A percentile compares a stretch with the other conserved stretches of the same genome.
Evolutionary conservation across 139 green algal genomes (phyloP).

Genomic region (Closterium sp.): DNA sequence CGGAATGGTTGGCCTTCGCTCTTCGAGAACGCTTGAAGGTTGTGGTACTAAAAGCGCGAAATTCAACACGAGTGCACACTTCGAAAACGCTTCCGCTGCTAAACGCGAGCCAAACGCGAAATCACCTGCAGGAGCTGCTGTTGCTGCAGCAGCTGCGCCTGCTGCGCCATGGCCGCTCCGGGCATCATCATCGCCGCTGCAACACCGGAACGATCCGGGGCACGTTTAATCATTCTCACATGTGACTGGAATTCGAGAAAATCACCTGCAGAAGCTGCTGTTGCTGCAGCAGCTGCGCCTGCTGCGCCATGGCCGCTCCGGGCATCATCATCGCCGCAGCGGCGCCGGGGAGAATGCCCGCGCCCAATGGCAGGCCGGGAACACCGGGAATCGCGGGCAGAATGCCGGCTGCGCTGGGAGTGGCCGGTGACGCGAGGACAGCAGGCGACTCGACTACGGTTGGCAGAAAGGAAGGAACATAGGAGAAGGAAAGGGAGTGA

Average conservation of each 20-base stretch:
- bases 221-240: no score
- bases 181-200: no score
- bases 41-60: no score
- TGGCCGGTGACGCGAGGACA: background rate
- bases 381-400: background rate
- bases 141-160: slow-evolving; percentile 31
- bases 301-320: background rate
- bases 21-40: no score
- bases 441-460: background rate
- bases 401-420: background rate
- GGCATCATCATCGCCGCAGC: background rate
- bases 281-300: slow-evolving; percentile 25
- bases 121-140: slow-evolving; percentile 1
- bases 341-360: background rate
- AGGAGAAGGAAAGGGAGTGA: background rate
- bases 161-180: background rate
- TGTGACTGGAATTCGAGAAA: no score
- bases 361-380: background rate
- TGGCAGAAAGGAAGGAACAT: no score
- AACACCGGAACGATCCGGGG: no score
- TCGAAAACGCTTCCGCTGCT: no score
- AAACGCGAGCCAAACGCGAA: no score
- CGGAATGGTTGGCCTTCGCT: no score
- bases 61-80: no score
- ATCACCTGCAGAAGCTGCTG: slow-evolving; percentile 20